Conservation (phyloP, 768 basidiomycete species). For the Tephrocybe sp. region DNA sequence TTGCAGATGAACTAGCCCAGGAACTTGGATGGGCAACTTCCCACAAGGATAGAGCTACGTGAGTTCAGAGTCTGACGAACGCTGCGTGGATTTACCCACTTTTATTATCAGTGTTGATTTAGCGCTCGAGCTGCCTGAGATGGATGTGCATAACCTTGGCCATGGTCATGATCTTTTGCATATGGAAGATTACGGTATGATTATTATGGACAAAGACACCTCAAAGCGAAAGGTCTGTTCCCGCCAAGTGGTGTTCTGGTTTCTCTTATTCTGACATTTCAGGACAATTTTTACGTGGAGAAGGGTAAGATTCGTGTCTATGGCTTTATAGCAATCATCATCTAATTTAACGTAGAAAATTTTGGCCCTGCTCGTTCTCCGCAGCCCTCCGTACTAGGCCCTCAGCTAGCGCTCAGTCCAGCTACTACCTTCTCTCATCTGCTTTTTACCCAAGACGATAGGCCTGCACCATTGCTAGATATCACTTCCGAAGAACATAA, state of each 20-base stretch:
- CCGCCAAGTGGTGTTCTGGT: too few relatives aligned
- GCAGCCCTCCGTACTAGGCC: not conserved
- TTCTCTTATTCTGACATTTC: too few relatives aligned
- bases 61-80: conserved; percentile 3
- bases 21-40: conserved; percentile 70
- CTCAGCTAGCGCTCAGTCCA: conserved; percentile 22
- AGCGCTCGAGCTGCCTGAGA: not conserved
- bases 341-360: conserved; percentile 3
- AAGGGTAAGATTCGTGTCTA: conserved; percentile 6
- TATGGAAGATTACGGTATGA: not conserved
- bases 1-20: conserved; percentile 72
- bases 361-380: not conserved
- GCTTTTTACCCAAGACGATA: conserved; percentile 39
- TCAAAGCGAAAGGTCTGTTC: conserved; percentile 15
- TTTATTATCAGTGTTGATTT: not conserved
- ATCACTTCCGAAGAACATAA: conserved; percentile 24
- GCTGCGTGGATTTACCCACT: not conserved
- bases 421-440: conserved; percentile 36
- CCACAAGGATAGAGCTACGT: conserved; percentile 21
- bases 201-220: not conserved
- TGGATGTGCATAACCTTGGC: conserved; percentile 22
- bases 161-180: conserved; percentile 19
- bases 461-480: conserved; percentile 23
- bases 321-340: not conserved
- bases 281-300: conserved; percentile 11